Conservation (phyloP, 371 early-diverging fungal genomes). For the Mucor irregularis region DNA sequence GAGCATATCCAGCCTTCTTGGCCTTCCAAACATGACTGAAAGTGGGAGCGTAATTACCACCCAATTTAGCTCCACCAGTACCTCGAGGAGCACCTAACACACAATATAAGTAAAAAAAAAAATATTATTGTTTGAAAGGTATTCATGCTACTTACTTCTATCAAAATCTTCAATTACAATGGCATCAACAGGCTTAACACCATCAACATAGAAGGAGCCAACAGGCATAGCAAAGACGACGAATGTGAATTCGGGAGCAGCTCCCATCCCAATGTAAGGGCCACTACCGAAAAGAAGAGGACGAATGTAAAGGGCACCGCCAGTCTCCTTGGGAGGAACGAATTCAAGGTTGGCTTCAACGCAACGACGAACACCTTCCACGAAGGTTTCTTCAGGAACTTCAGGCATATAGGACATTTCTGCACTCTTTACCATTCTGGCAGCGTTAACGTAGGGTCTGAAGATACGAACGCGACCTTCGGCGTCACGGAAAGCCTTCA, state of each 20-base stretch:
- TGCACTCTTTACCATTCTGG: slow-evolving; percentile 65
- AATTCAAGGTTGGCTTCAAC: slow-evolving; percentile 70
- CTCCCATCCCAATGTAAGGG: slow-evolving; percentile 65
- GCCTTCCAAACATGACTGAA: slow-evolving; percentile 61
- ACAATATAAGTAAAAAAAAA: too few relatives aligned
- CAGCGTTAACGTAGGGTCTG: slow-evolving; percentile 73
- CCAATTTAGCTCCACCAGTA: slow-evolving; percentile 71
- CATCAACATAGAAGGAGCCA: slow-evolving; percentile 68
- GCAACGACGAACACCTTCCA: slow-evolving; percentile 60
- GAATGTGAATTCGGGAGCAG: slow-evolving; percentile 73
- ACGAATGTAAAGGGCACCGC: slow-evolving; percentile 67
- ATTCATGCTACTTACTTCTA: slow-evolving; percentile 61
- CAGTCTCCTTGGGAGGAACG: slow-evolving; percentile 70
- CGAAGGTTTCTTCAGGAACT: slow-evolving; percentile 66
- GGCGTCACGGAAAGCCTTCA: slow-evolving; percentile 79
- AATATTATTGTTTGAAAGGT: too few relatives aligned
- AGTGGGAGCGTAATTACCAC: slow-evolving; percentile 78
- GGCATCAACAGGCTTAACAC: slow-evolving; percentile 72
- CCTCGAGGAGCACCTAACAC: slow-evolving; percentile 65
- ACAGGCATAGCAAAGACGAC: slow-evolving; percentile 76
- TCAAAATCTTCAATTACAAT: slow-evolving; percentile 71
- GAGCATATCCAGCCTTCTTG: slow-evolving; percentile 66
- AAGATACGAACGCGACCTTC: slow-evolving; percentile 77
- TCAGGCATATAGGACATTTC: slow-evolving; percentile 61
- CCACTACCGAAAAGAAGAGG: slow-evolving; percentile 78